Base-by-base conservation (phyloP, 2,329 filamentous ascomycete genomes). In the Myotisia sp. region DNA sequence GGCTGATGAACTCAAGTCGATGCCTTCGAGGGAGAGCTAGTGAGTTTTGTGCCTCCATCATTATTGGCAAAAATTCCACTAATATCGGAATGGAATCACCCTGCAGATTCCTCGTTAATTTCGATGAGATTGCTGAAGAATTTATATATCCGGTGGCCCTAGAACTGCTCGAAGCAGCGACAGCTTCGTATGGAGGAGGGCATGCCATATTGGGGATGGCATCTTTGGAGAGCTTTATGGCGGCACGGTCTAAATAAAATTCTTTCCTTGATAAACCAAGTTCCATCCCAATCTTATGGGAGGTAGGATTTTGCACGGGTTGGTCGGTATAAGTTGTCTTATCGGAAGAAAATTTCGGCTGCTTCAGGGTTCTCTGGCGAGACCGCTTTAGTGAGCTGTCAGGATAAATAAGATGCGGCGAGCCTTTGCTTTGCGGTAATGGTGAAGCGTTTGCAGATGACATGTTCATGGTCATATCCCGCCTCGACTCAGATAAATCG, bases 401-500 rank as follows among this genome's bases (percentile, higher is more conserved):
- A 24, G 7, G 22, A 19, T 10, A 53, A 51, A 3, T 51, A 44
- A 28, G 55, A 52, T 29, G 56, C 49, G n/a, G n/a, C n/a, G n/a
- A n/a, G n/a, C n/a, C n/a, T n/a, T n/a, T n/a, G n/a, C n/a, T n/a
- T n/a, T n/a, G n/a, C n/a, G n/a, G n/a, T n/a, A n/a, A n/a, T n/a
- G 26, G 21, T 31, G 53, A 49, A 20, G 47, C 50, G 36, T 42
- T 48, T 10, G n/a, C n/a, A n/a, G 53, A 52, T 13, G 49, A 48
- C 51, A 59, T 57, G 36, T 45, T 56, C 37, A 53, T 52, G 24
- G 47, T 54, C 54, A 60, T 56, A n/a, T 63, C 59, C 40, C 66
- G 60, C 17, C 70, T 61, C 18, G 68, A 68, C 33, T 65, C 57
- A 4, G 71, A 75, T n/a, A 78, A 56, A 44, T 75, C 70, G 47